phyloP scores from a whole-genome alignment of 768 basidiomycete genomes.

The Galerina marginata region DNA sequence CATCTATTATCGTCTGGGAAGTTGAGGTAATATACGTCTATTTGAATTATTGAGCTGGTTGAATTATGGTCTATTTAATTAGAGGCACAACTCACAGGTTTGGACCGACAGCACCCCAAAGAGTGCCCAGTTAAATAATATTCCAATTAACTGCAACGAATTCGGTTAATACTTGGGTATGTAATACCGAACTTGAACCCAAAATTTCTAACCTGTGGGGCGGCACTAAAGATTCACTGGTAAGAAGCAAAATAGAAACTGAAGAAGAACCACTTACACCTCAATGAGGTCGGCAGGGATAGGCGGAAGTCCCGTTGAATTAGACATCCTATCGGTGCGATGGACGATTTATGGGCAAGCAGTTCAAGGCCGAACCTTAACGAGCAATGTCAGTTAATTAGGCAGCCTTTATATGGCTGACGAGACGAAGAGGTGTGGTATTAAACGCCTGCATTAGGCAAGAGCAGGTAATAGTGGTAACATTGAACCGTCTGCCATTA shows the following conservation, averaged over 20 bases:
- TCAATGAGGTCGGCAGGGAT: constrained; percentile 14
- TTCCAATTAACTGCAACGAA: constrained; percentile 10
- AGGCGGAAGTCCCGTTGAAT: constrained; percentile 1
- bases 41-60: not conserved
- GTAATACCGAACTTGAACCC: no score
- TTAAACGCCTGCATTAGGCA: not conserved
- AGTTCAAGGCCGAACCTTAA: not conserved
- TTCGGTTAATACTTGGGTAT: no score
- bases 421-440: not conserved
- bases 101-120: not conserved
- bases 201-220: constrained; percentile 7
- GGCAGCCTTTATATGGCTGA: not conserved
- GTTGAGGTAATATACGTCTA: constrained; percentile 17
- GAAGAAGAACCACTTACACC: not conserved
- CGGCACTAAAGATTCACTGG: not conserved
- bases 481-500: no score
- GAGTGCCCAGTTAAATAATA: not conserved
- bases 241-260: not conserved
- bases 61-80: no score
- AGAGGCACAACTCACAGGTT: not conserved
- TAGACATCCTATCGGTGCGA: not conserved
- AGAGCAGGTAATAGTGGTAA: not conserved
- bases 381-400: not conserved
- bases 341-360: not conserved
- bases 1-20: constrained; percentile 12